Evolutionary conservation across 2,329 filamentous ascomycete genomes (phyloP).

Genomic region (Arthrocladium fulminans): DNA sequence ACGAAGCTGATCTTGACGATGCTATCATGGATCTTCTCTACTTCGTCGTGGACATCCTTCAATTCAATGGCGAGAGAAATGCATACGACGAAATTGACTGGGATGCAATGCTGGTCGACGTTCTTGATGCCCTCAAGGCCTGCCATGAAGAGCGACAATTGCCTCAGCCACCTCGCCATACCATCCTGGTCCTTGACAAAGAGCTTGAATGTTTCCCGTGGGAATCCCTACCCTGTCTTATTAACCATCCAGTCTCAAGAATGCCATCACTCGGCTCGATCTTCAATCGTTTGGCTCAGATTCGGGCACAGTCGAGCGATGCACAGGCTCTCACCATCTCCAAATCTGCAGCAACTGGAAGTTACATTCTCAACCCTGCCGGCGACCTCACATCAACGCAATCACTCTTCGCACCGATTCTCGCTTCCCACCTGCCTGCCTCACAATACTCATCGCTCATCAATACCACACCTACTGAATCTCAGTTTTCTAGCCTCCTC

Average conservation of each 20-base stretch:
- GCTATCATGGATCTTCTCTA: slow-evolving; percentile 86
- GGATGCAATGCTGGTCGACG: slow-evolving; percentile 80
- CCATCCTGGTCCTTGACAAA: slow-evolving; percentile 85
- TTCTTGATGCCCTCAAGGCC: slow-evolving; percentile 68
- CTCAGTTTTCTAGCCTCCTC: slow-evolving; percentile 64
- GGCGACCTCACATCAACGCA: slow-evolving; percentile 76
- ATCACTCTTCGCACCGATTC: slow-evolving; percentile 54
- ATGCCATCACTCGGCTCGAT: slow-evolving; percentile 80
- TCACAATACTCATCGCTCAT: slow-evolving; percentile 43
- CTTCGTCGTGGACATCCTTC: slow-evolving; percentile 90
- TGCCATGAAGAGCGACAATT: slow-evolving; percentile 52
- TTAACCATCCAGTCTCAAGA: slow-evolving; percentile 69
- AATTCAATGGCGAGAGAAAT: slow-evolving; percentile 92
- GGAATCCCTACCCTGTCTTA: slow-evolving; percentile 86
- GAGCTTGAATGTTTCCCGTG: slow-evolving; percentile 84
- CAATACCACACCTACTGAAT: slow-evolving; percentile 61
- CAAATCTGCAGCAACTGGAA: slow-evolving; percentile 27
- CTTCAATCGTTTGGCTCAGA: slow-evolving; percentile 55
- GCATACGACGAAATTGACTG: slow-evolving; percentile 98
- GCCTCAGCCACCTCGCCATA: slow-evolving; percentile 47
- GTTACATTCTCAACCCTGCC: slow-evolving; percentile 81
- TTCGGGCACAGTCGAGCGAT: slow-evolving; percentile 18
- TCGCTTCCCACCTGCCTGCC: slow-evolving; percentile 12
- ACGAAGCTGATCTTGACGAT: slow-evolving; percentile 72
- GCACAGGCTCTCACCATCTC: slow-evolving; percentile 10